Base-by-base conservation (phyloP, 345 rosid genomes). In the Litchi chinensis region DNA sequence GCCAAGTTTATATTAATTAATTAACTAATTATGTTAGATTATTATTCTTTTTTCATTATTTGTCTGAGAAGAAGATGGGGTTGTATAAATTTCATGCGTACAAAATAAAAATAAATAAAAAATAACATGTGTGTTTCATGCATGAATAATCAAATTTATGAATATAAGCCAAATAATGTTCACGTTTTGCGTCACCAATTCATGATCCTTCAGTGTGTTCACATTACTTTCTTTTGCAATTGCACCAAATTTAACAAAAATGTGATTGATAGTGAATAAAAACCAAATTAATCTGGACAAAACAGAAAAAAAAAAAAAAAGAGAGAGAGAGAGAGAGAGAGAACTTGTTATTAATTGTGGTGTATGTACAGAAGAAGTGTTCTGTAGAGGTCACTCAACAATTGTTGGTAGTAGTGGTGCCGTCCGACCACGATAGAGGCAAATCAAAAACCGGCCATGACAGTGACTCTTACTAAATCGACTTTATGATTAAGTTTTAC, bases 401-500 rank as follows among this genome's bases (percentile, higher is more conserved):
- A 5, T 57, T 22, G 62, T 66, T 64, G 26, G 19, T 13, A 11
- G 39, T 68, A 69, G 84, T 73, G 81, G 67, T 77, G 39, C 76
- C 81, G 81, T 56, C 84, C 68, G 65, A 9, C 75, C 81, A 77
- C 52, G 62, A 77, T 62, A 63, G 54, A 22, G 54, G 22, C 74
- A 37, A 57, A 24, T 57, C 78, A 32, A 52, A 40, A 52, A 73
- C 84, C 76, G 75, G 40, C 84, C 84, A 50, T 48, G 64, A 77
- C 3, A 68, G 62, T 24, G 56, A 41, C 40, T 50, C 74, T 71
- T 65, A 19, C 13, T 32, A 43, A 48, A 80, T 37, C 37, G 37
- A 18, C 8, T 39, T 39, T 18, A 11, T 41, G 44, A 28, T 0
- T 15, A 32, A 65, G 43, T 28, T 67, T 67, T 32, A 67, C 12